These are phyloP conservation scores for Ogataea corticis DNA, from an alignment of 805 yeast species.

Conservation along the genomic window DNA sequence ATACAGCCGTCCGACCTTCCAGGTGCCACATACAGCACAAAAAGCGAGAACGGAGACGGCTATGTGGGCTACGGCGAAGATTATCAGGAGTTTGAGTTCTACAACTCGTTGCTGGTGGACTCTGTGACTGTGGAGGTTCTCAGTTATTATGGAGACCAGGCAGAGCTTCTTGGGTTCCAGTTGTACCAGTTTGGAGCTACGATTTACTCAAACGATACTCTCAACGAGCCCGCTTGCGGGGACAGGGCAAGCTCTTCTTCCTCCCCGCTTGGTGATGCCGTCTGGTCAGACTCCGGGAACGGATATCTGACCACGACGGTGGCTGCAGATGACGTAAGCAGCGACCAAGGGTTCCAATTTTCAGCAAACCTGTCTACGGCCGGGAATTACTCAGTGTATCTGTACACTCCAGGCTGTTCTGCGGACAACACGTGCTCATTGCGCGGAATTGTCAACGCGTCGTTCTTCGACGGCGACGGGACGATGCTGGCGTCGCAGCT, in stretches of 20 bases:
- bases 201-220: conserved; percentile 72
- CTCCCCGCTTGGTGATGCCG: conserved; percentile 17
- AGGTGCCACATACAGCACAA: conserved; percentile 14
- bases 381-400: conserved; percentile 70
- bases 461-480: conserved; percentile 54
- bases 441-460: conserved; percentile 79
- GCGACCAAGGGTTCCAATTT: conserved; percentile 46
- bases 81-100: conserved; percentile 84
- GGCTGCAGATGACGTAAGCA: conserved; percentile 29
- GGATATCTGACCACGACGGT: conserved; percentile 30
- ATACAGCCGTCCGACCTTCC: conserved; percentile 40
- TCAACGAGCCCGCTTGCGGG: conserved; percentile 66
- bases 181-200: conserved; percentile 59
- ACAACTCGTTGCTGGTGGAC: conserved; percentile 60
- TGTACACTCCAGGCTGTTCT: conserved; percentile 88
- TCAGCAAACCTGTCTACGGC: conserved; percentile 68
- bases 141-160: conserved; percentile 67
- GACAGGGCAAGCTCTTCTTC: conserved; percentile 10
- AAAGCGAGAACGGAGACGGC: conserved; percentile 21
- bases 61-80: conserved; percentile 40
- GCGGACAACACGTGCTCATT: conserved; percentile 62
- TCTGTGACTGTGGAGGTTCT: conserved; percentile 63
- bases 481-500: conserved; percentile 40
- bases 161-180: conserved; percentile 72
- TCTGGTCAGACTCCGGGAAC: conserved; percentile 26